These are phyloP conservation scores for Cladophialophora psammophila DNA, from an alignment of 2,329 filamentous ascomycete genomes.

Conservation along the genomic window DNA sequence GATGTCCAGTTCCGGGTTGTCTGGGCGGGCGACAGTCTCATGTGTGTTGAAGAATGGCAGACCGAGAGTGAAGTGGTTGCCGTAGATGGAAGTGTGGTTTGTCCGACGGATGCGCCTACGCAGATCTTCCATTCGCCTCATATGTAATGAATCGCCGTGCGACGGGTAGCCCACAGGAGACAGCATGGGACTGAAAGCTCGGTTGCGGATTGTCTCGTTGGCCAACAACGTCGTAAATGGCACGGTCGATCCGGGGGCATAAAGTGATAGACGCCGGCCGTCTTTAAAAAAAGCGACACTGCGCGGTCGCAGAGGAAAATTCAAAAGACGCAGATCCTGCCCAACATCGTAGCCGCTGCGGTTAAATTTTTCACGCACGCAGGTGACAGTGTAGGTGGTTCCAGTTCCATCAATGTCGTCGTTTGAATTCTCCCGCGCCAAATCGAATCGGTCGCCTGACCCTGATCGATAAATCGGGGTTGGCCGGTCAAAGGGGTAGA, in stretches of 20 bases:
- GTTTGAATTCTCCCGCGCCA: background rate
- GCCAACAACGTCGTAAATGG: constrained; percentile 30
- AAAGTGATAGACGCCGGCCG: constrained; percentile 33
- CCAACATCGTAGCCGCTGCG: background rate
- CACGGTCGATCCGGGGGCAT: constrained; percentile 25
- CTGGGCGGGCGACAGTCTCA: background rate
- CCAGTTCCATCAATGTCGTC: background rate
- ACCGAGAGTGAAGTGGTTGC: constrained; percentile 8
- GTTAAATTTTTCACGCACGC: background rate
- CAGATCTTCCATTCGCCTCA: background rate
- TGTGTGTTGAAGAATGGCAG: constrained; percentile 22
- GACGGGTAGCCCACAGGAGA: background rate
- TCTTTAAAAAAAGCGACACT: constrained; percentile 33
- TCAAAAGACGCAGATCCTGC: constrained; percentile 13
- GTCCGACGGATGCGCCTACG: constrained; percentile 1
- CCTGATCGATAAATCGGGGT: background rate
- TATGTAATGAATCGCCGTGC: background rate
- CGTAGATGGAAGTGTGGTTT: constrained; percentile 17
- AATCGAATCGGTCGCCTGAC: background rate
- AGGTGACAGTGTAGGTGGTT: constrained; percentile 14
- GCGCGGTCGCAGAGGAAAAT: constrained; percentile 15
- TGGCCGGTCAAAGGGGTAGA: constrained; percentile 26
- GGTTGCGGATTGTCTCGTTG: constrained; percentile 14
- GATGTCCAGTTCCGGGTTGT: background rate
- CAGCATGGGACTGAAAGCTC: background rate